Conservation (phyloP, 495 filamentous ascomycete species). For the Bombardia bombarda region DNA sequence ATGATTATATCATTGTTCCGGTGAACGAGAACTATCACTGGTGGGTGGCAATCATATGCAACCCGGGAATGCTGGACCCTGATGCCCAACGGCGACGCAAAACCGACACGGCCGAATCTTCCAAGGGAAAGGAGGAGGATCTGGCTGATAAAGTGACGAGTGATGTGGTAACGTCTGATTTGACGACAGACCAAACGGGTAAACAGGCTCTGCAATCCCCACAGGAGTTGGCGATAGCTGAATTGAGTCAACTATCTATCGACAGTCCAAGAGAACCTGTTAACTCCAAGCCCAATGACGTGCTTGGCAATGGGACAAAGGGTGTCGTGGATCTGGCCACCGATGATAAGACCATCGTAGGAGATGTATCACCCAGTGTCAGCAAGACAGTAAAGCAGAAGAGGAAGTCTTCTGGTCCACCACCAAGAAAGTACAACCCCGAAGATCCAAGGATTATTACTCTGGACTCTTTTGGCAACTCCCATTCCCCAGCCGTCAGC, state of each 20-base stretch:
- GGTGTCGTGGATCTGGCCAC: conserved; percentile 10
- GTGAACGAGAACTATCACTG: conserved; percentile 84
- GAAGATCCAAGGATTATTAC: conserved; percentile 66
- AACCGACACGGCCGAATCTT: too few relatives aligned
- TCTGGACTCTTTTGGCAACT: conserved; percentile 69
- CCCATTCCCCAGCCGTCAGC: conserved; percentile 52
- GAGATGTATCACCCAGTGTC: background rate
- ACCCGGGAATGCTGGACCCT: conserved; percentile 52
- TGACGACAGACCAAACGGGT: background rate
- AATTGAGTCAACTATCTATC: conserved; percentile 20
- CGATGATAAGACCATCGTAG: conserved; percentile 2
- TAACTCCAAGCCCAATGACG: conserved; percentile 12
- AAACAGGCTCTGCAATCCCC: too few relatives aligned
- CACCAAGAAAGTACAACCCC: conserved; percentile 27
- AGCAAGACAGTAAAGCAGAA: conserved; percentile 8
- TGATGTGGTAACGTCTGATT: conserved; percentile 3
- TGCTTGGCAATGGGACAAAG: conserved; percentile 1
- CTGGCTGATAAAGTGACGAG: background rate
- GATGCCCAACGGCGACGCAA: too few relatives aligned
- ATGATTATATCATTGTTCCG: conserved; percentile 85
- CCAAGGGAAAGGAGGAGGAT: background rate
- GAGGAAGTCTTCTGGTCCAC: conserved; percentile 14
- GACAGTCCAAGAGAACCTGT: conserved; percentile 6
- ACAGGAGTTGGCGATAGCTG: conserved; percentile 10
- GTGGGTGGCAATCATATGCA: conserved; percentile 96